Evolutionary conservation across 805 yeast genomes (phyloP), one percentile per base, ranked within the genome.

Genomic region (Metschnikowia vanudenii): DNA sequence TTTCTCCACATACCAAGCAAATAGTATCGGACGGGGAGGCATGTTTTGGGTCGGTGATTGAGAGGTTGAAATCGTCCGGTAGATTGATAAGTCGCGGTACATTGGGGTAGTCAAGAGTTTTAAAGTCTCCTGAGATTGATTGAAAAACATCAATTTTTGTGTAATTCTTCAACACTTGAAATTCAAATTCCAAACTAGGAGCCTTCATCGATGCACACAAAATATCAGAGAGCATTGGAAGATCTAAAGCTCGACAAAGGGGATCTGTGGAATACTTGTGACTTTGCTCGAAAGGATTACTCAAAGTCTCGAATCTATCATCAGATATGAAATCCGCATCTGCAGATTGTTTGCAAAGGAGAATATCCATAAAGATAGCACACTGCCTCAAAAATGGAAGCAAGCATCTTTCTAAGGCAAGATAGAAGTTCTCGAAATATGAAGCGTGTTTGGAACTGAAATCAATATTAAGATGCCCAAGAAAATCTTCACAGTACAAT

Each of bases 51-150:
- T 64, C 65, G 11, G 58, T 55, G 11, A 57, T 51, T 41, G 73
- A 60, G 6, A 57, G 51, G 43, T 56, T 58, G 45, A 61, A 66
- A 50, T 74, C 71, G 12, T 55, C 50, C 11, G 89, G 85, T 37
- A 85, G 59, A 39, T 76, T 75, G 29, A 79, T 68, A 41, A 84
- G 63, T 42, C 75, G 76, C 1, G 80, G 66, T 6, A 74, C 70
- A 11, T 83, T 82, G 5, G 88, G 84, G 51, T 73, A 80, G 19
- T 76, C 82, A 20, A 75, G 45, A n/a, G 19, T 22, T 12, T 18
- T 26, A 16, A 19, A 39, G 20, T 3, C 4, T 10, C 22, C 12
- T 14, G 40, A 14, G 6, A 2, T 9, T 22, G 40, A 26, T 13
- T n/a, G 30, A 14, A 10, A 1, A 13, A 17, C n/a, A 7, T 14